Evolutionary conservation across 2,329 filamentous ascomycete genomes (phyloP), one percentile per base, ranked within the genome.

Genomic region (Cytospora paraplurivora): DNA sequence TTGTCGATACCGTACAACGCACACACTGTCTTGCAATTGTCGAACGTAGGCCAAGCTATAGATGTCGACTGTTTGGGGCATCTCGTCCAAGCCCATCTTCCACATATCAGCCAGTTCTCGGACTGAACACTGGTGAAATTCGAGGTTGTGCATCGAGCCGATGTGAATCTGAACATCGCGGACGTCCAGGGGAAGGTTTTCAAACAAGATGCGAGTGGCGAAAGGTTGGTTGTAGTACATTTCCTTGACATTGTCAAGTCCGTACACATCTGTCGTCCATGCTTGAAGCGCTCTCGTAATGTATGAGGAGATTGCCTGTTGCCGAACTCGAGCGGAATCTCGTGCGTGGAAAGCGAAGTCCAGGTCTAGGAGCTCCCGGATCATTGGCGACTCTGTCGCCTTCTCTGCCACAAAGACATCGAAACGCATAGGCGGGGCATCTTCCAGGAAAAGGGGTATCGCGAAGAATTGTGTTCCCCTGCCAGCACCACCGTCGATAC

Each of bases 11-110:
- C 37, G 73, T 52, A 87, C 83, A 15, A 86, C 74, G 62, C 82
- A 85, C 52, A 87, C 81, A 65, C 84, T 86, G 69, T 88, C 85
- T 67, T 87, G 82, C 19, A 87, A 73, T 71, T 87, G 82, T 21
- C 76, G 76, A 64, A 83, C 69, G 54, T 86, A 79, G 47, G 77
- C 74, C n/a, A 88, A 71, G 19, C 79, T 73, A 56, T 71, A 72
- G 38, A 88, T 78, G 66, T 85, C 80, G 61, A 87, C 69, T 0
- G 76, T 70, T 15, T 75, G 75, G 0, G 84, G 83, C 17, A 85
- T 70, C 3, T 69, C 53, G 19, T 70, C 63, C 47, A 80, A 67
- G 6, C 74, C 67, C 3, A 74, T 27, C 0, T 75, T 76, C 81
- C 85, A 86, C 57, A 79, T 73, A 1, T 66, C 55, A 57, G 73